These are phyloP conservation scores for Exsudoporus floridanus DNA, from an alignment of 1,284 basidiomycete genomes.

Conservation along the genomic window DNA sequence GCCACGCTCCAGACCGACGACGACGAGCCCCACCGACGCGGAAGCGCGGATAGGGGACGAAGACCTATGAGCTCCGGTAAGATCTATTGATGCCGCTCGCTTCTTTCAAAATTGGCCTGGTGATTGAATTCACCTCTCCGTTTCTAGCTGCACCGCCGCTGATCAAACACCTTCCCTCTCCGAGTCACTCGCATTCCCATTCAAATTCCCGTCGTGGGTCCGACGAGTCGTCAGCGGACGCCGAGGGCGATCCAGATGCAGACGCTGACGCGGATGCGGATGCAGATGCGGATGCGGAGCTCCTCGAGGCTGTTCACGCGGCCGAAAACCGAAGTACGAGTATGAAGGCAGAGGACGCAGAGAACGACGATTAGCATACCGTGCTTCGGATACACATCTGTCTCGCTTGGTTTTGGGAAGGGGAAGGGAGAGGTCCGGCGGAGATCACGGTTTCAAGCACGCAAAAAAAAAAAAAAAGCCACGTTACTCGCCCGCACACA, in stretches of 20 bases:
- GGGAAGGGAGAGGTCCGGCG: slow-evolving; percentile 13
- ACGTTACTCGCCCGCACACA: slow-evolving; percentile 1
- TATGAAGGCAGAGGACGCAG: slow-evolving; percentile 38
- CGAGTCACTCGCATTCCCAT: slow-evolving; percentile 24
- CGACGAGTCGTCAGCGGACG: slow-evolving; percentile 31
- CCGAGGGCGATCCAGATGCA: slow-evolving; percentile 34
- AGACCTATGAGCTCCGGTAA: slow-evolving; percentile 31
- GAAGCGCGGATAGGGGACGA: slow-evolving; percentile 21
- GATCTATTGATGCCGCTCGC: slow-evolving; percentile 3
- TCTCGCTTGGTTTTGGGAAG: slow-evolving; percentile 11
- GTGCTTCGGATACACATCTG: not conserved
- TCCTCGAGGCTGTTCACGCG: slow-evolving; percentile 47
- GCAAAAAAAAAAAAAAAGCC: not conserved
- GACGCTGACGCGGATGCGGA: slow-evolving; percentile 38
- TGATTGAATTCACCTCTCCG: slow-evolving; percentile 8
- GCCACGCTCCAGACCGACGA: slow-evolving; percentile 33
- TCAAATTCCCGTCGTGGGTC: slow-evolving; percentile 26
- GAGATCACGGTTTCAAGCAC: not conserved
- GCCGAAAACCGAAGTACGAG: slow-evolving; percentile 39
- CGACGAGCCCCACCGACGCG: slow-evolving; percentile 24
- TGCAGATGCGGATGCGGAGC: slow-evolving; percentile 38
- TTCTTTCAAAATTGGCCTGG: not conserved
- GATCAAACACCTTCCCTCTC: slow-evolving; percentile 25
- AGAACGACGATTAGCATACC: slow-evolving; percentile 29
- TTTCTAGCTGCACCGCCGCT: slow-evolving; percentile 18